These are phyloP conservation scores for Piromyces sp. DNA, from an alignment of 192 early-diverging fungal species.

Conservation along the genomic window DNA sequence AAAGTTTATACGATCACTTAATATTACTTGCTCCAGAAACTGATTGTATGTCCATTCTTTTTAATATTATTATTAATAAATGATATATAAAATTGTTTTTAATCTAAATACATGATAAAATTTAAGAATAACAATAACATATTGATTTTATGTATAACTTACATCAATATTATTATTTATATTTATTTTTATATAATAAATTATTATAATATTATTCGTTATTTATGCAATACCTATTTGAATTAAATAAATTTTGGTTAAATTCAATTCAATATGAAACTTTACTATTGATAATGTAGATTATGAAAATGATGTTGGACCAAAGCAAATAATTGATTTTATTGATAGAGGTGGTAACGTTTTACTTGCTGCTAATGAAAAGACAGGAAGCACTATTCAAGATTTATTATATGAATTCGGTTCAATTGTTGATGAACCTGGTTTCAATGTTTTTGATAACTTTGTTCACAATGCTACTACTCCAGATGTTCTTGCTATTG, in stretches of 20 bases:
- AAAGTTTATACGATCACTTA: constrained; percentile 61
- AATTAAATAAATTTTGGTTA: too few species aligned
- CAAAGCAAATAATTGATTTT: constrained; percentile 57
- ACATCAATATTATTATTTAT: too few species aligned
- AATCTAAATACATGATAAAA: too few species aligned
- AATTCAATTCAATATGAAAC: neutral
- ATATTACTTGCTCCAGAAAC: constrained; percentile 62
- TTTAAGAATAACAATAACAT: too few species aligned
- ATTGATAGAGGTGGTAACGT: constrained; percentile 83
- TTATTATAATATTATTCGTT: too few species aligned
- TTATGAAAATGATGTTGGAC: constrained; percentile 5
- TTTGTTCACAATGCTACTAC: constrained; percentile 26
- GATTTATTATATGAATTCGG: constrained; percentile 82
- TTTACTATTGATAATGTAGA: neutral
- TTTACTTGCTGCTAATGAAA: constrained; percentile 46
- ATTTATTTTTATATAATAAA: too few species aligned
- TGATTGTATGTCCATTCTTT: constrained; percentile 24
- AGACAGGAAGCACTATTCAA: constrained; percentile 46
- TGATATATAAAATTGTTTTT: too few species aligned
- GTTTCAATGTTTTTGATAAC: constrained; percentile 55
- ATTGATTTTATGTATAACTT: too few species aligned
- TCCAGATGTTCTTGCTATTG: constrained; percentile 17
- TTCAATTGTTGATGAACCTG: constrained; percentile 59
- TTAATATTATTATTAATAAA: too few species aligned
- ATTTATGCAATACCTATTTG: too few species aligned